These are phyloP conservation scores for Cudoniella acicularis DNA, from an alignment of 495 filamentous ascomycete species.

Conservation along the genomic window DNA sequence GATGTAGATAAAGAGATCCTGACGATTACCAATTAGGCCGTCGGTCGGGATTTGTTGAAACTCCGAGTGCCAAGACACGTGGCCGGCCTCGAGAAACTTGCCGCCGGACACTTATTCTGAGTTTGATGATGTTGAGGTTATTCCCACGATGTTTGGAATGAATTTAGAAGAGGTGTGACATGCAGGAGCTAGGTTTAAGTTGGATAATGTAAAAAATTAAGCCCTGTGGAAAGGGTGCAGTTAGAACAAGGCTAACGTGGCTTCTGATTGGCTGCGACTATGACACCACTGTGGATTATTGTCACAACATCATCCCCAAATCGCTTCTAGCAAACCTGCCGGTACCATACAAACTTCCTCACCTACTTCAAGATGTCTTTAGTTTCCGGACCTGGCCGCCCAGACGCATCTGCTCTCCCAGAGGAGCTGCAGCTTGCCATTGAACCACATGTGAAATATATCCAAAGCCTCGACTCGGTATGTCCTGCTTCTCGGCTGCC, in stretches of 20 bases:
- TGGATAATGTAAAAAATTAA: not conserved
- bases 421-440: constrained; percentile 61
- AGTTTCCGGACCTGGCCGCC: constrained; percentile 24
- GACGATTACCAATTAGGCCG: too few species aligned
- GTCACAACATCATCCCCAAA: not conserved
- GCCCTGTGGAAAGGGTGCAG: not conserved
- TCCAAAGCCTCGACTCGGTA: constrained; percentile 86
- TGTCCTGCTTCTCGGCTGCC: constrained; percentile 10
- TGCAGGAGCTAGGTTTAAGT: not conserved
- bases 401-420: constrained; percentile 15
- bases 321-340: not conserved
- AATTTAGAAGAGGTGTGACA: not conserved
- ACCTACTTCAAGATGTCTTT: constrained; percentile 21
- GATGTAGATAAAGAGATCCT: too few species aligned
- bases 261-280: constrained; percentile 1
- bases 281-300: not conserved
- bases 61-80: not conserved
- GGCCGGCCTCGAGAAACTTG: not conserved
- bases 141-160: not conserved
- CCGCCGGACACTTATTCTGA: not conserved
- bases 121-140: not conserved
- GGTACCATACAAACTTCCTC: not conserved
- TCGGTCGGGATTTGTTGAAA: not conserved
- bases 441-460: constrained; percentile 85
- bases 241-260: not conserved